A percentile compares a stretch with the other conserved stretches of the same genome.
Conservation (phyloP, 225 moss, liverwort and hornwort species). For the Asterella californica region DNA sequence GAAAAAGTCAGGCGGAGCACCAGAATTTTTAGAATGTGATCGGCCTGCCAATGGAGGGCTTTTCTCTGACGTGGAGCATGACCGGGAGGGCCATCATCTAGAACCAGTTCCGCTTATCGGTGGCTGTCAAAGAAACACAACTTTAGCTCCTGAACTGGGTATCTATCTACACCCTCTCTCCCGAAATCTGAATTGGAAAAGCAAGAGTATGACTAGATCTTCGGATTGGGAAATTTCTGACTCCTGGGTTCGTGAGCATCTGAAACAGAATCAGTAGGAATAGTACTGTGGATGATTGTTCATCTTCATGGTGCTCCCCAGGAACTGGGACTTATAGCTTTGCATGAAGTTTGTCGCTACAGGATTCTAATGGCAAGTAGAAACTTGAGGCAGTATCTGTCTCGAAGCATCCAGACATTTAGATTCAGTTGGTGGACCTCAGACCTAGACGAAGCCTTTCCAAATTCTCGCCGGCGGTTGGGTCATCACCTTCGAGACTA, state of each 20-base stretch:
- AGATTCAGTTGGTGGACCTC: no score
- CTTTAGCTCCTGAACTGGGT: constrained; percentile 39
- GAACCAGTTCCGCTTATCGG: constrained; percentile 32
- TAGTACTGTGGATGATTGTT: neutral
- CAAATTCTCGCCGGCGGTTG: no score
- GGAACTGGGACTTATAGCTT: neutral
- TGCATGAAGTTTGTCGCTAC: neutral
- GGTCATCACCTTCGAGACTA: no score
- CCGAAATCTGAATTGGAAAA: neutral
- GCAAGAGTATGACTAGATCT: neutral
- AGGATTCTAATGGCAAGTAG: neutral
- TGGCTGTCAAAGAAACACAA: constrained; percentile 37
- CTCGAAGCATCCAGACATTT: neutral
- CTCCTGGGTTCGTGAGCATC: neutral
- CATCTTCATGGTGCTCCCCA: neutral
- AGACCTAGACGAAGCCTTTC: no score
- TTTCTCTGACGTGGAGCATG: constrained; percentile 37
- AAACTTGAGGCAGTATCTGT: neutral
- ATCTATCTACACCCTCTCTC: constrained; percentile 13
- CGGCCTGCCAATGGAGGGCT: constrained; percentile 33
- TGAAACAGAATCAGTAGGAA: neutral
- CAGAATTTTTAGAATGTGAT: constrained; percentile 23
- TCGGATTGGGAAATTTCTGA: neutral
- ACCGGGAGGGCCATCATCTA: constrained; percentile 29
- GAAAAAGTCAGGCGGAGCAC: constrained; percentile 25